Percentiles rank a stretch among this genome's conserved stretches.
Evolutionary conservation across 2,329 filamentous ascomycete genomes (phyloP).

Genomic region (Phoma sp.): DNA sequence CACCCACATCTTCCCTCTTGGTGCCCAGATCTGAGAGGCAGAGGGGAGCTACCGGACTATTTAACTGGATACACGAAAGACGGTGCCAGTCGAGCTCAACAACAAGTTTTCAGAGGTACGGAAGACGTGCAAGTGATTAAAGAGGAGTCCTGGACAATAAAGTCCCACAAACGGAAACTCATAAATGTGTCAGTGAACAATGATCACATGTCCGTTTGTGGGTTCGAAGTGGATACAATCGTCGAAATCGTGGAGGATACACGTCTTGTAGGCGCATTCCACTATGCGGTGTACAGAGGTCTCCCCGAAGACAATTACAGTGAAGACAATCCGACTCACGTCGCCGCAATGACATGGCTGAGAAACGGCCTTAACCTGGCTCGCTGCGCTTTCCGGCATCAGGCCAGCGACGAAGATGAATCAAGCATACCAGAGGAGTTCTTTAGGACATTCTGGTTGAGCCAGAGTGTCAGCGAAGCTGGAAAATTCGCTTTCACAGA

Average conservation of each 20-base stretch:
- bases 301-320: not conserved
- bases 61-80: no score
- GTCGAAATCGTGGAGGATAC: not conserved
- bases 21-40: constrained; percentile 2
- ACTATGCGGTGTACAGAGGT: not conserved
- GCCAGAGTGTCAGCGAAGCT: not conserved
- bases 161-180: not conserved
- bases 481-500: not conserved
- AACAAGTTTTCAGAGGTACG: no score
- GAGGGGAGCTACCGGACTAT: not conserved
- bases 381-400: not conserved
- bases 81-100: no score
- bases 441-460: not conserved
- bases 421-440: not conserved
- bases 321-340: not conserved
- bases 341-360: not conserved
- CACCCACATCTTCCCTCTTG: constrained; percentile 1
- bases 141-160: no score
- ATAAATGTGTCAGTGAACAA: not conserved
- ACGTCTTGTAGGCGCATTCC: not conserved
- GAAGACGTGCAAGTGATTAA: no score
- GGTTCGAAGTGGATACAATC: constrained; percentile 5
- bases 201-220: not conserved
- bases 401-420: not conserved
- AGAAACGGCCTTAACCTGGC: not conserved